These are phyloP conservation scores for Trichosporon coremiiforme DNA, from an alignment of 1,284 basidiomycete genomes.

Conservation along the genomic window DNA sequence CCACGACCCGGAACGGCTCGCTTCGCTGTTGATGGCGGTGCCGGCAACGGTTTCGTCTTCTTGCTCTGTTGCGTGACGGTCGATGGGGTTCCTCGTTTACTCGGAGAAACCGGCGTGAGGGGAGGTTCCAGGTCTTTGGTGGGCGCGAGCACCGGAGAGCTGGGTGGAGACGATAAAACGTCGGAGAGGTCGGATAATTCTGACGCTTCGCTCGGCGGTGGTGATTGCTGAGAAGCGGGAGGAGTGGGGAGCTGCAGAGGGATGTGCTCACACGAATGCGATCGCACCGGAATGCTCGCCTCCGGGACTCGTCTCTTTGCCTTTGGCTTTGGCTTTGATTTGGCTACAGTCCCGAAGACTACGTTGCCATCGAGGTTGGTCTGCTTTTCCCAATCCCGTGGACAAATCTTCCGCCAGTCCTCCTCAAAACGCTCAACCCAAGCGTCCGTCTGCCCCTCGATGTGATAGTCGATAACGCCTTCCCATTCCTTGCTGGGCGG, in stretches of 20 bases:
- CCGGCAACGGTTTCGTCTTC: constrained; percentile 24
- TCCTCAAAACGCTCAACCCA: constrained; percentile 75
- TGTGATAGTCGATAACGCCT: constrained; percentile 79
- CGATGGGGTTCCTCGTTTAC: constrained; percentile 32
- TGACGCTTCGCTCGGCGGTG: constrained; percentile 15
- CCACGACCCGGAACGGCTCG: constrained; percentile 38
- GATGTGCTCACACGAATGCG: neutral
- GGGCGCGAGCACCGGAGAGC: constrained; percentile 17
- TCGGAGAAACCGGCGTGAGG: constrained; percentile 41
- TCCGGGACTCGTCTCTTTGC: constrained; percentile 22
- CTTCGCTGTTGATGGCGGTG: constrained; percentile 32
- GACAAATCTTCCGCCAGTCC: constrained; percentile 80
- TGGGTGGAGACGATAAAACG: constrained; percentile 23
- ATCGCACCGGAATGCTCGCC: constrained; percentile 1
- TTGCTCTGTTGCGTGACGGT: constrained; percentile 30
- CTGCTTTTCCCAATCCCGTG: constrained; percentile 83
- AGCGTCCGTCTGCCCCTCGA: constrained; percentile 74
- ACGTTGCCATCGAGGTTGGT: constrained; percentile 63
- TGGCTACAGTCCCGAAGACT: constrained; percentile 29
- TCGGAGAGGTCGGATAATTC: constrained; percentile 19
- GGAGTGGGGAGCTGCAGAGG: constrained; percentile 41
- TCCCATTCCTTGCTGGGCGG: constrained; percentile 75
- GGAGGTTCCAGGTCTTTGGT: constrained; percentile 27
- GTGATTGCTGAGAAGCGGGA: constrained; percentile 39
- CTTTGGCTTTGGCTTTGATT: constrained; percentile 35